Conservation (phyloP, 345 rosid genomes). For the Eucalyptus regnans region DNA sequence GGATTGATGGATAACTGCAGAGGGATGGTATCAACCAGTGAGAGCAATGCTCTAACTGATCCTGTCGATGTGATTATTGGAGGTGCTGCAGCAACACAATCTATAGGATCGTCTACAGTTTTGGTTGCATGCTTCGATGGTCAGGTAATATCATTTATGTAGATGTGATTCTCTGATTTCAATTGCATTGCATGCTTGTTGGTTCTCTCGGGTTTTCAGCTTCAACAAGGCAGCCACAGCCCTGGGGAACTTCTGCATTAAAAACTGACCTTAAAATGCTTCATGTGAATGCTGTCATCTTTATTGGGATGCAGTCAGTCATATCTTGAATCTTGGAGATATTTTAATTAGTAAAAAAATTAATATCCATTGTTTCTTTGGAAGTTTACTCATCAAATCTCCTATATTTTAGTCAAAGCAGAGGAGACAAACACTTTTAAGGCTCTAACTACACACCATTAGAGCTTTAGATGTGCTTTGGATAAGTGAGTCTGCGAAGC, state of each 20-base stretch:
- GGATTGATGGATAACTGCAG: constrained; percentile 46
- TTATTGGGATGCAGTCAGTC: not conserved
- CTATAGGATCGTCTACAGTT: constrained; percentile 53
- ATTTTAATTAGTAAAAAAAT: not conserved
- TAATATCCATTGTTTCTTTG: not conserved
- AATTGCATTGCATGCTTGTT: not conserved
- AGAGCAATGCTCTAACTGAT: constrained; percentile 11
- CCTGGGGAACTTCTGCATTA: not conserved
- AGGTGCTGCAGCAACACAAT: constrained; percentile 39
- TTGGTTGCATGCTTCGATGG: constrained; percentile 54
- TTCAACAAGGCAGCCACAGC: not conserved
- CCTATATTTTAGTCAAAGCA: not conserved
- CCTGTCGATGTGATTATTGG: constrained; percentile 37
- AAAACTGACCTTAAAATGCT: not conserved
- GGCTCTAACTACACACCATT: not conserved
- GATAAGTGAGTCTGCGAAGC: not conserved
- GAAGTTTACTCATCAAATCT: not conserved
- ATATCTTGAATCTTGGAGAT: not conserved
- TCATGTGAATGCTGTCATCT: not conserved
- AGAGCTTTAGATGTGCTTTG: not conserved
- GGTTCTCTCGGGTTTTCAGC: not conserved
- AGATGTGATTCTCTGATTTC: not conserved
- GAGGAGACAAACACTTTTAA: not conserved
- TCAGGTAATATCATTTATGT: constrained; percentile 27
- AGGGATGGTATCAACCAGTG: constrained; percentile 24